Evolutionary conservation across 805 yeast genomes (phyloP).

Genomic region (Dipodascus albidus): DNA sequence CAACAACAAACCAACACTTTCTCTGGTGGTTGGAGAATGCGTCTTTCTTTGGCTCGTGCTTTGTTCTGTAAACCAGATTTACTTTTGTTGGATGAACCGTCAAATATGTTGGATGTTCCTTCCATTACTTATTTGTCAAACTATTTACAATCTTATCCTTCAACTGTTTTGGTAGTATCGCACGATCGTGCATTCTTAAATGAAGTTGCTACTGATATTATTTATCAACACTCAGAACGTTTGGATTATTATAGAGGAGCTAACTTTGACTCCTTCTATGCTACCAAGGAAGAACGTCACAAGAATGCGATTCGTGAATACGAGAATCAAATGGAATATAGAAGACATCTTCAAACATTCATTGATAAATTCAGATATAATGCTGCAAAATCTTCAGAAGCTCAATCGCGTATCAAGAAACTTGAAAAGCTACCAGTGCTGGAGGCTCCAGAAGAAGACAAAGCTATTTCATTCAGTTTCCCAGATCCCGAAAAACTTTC

Average conservation of each 20-base stretch:
- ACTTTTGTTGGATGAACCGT: conserved; percentile 91
- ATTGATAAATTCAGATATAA: conserved; percentile 95
- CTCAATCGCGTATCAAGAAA: conserved; percentile 95
- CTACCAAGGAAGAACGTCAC: conserved; percentile 89
- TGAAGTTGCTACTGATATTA: conserved; percentile 97
- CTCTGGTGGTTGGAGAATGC: conserved; percentile 99
- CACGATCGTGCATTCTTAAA: conserved; percentile 96
- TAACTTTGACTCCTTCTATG: conserved; percentile 84
- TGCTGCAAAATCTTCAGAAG: conserved; percentile 96
- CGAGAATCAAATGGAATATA: conserved; percentile 92
- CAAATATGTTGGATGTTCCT: conserved; percentile 99
- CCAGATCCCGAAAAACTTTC: conserved; percentile 91
- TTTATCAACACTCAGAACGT: conserved; percentile 95
- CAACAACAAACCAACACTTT: conserved; percentile 73
- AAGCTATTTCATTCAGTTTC: conserved; percentile 71
- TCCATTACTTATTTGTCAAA: conserved; percentile 88
- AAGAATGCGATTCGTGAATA: conserved; percentile 91
- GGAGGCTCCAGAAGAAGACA: conserved; percentile 92
- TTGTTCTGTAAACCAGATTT: conserved; percentile 94
- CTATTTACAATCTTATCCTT: conserved; percentile 79
- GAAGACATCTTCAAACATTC: conserved; percentile 87
- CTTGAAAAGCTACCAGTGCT: conserved; percentile 86
- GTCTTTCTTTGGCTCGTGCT: conserved; percentile 95
- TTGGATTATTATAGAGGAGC: conserved; percentile 87
- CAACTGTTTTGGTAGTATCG: conserved; percentile 90